Evolutionary conservation across 1,139 yeast genomes (phyloP), one percentile per base, ranked within the genome.

Genomic region (Pichia sp.): DNA sequence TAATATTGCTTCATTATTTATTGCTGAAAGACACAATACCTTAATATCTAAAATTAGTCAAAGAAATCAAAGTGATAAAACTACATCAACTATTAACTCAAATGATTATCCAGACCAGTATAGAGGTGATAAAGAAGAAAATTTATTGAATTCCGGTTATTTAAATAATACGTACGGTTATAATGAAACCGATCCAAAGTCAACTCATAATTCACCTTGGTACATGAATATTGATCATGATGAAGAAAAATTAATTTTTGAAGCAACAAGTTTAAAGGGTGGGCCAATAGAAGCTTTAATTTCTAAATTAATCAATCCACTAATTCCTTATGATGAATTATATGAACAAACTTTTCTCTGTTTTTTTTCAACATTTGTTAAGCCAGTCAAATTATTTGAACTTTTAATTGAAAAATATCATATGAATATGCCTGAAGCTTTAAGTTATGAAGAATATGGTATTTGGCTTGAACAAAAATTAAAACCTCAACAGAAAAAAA

Each of bases 261-360:
- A 88, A 52, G 66, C 77, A 31, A 79, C 79, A 48, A 93, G 91
- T 3, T 72, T 89, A 38, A 82, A 83, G 56, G 97, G 96, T 35
- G 97, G 97, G 6, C 80, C 95, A 0, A 74, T 78, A 43, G 79
- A 75, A 41, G 95, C 95, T 0, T 65, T 91, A 41, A 72, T 91
- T 11, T 85, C 91, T 39, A 88, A 85, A 59, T 69, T 91, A 47
- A 86, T 96, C 0, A 85, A 83, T 55, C 96, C 89, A 57, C 78
- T 77, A 45, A 63, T 74, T 35, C 29, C 30, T 5, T 67, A 75
- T 40, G 94, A 86, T 57, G 74, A 80, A 10, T 69, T 72, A 20
- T 89, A 81, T 63, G 82, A 80, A 54, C 68, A 80, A 9, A 75
- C 88, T 0, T 78, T 89, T 65, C 65, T 89, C 47, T 65, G 81